A percentile compares a stretch with the other conserved stretches of the same genome.
phyloP scores from a whole-genome alignment of 2,329 filamentous ascomycete species.

The Colletotrichum kahawae region DNA sequence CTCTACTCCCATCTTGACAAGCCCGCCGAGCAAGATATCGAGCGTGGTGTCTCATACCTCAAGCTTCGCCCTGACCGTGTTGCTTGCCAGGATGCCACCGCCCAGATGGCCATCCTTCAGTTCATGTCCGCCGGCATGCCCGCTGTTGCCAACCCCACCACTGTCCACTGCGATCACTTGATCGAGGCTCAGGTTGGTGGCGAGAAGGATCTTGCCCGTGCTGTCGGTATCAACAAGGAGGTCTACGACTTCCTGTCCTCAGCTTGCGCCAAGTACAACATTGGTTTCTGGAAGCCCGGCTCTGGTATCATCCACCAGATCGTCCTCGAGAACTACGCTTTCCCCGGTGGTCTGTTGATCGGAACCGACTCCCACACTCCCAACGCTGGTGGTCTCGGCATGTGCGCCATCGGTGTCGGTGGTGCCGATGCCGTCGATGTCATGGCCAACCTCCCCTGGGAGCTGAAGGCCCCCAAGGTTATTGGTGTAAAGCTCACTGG shows the following conservation, averaged over 20 bases:
- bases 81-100: conserved; percentile 98
- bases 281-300: conserved; percentile 98
- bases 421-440: conserved; percentile 98
- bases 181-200: conserved; percentile 97
- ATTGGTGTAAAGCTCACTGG: conserved; percentile 97
- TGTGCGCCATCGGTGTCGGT: conserved; percentile 94
- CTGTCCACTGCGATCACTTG: conserved; percentile 98
- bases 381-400: conserved; percentile 95
- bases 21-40: conserved; percentile 92
- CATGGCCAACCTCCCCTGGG: conserved; percentile 97
- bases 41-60: conserved; percentile 94
- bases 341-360: conserved; percentile 97
- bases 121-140: conserved; percentile 99
- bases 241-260: conserved; percentile 97
- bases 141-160: conserved; percentile 90
- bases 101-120: conserved; percentile 99
- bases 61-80: conserved; percentile 97
- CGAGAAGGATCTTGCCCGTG: conserved; percentile 89
- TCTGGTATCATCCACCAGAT: conserved; percentile 99
- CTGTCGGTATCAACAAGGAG: conserved; percentile 95
- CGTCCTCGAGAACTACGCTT: conserved; percentile 97
- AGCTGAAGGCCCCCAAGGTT: conserved; percentile 95
- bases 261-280: conserved; percentile 98
- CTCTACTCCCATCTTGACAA: conserved; percentile 99
- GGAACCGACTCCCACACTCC: conserved; percentile 98